These are phyloP conservation scores for Prunella vulgaris DNA, from an alignment of 257 asterid genomes.

Conservation along the genomic window DNA sequence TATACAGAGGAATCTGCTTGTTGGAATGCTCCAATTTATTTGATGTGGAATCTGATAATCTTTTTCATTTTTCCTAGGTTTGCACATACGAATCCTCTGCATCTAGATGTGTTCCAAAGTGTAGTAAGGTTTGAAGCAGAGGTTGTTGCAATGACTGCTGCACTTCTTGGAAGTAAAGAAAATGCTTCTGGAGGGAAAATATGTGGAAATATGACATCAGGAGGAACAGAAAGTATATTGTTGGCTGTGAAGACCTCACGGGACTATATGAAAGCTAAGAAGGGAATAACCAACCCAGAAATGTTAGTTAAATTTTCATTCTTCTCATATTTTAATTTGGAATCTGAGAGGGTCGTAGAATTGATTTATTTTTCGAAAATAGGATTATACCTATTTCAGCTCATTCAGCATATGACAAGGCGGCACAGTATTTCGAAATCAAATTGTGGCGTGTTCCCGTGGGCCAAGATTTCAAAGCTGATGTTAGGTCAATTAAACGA, in stretches of 20 bases:
- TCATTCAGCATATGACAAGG: constrained; percentile 98
- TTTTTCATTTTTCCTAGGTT: constrained; percentile 54
- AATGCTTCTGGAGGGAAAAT: constrained; percentile 74
- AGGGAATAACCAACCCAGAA: constrained; percentile 85
- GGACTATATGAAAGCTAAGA: constrained; percentile 82
- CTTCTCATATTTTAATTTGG: constrained; percentile 5
- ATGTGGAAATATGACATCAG: constrained; percentile 99
- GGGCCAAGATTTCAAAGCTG: constrained; percentile 74
- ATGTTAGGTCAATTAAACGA: constrained; percentile 65
- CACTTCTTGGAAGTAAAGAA: constrained; percentile 88
- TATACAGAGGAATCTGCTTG: not conserved
- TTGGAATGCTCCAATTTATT: not conserved
- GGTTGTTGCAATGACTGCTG: constrained; percentile 93
- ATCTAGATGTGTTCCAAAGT: constrained; percentile 85
- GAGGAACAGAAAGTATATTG: constrained; percentile 97
- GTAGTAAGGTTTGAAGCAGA: constrained; percentile 91
- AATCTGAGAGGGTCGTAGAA: constrained; percentile 9
- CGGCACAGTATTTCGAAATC: constrained; percentile 93
- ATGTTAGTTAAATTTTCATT: constrained; percentile 46
- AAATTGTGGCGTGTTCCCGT: constrained; percentile 94
- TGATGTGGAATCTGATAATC: not conserved
- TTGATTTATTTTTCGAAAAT: constrained; percentile 31
- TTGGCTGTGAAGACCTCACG: constrained; percentile 90
- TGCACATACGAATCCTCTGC: constrained; percentile 96
- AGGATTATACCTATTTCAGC: constrained; percentile 99